A percentile compares a stretch with the other conserved stretches of the same genome.
These are phyloP conservation scores for Silene noctiflora DNA, from an alignment of 179 eudicot genomes.

Conservation along the genomic window DNA sequence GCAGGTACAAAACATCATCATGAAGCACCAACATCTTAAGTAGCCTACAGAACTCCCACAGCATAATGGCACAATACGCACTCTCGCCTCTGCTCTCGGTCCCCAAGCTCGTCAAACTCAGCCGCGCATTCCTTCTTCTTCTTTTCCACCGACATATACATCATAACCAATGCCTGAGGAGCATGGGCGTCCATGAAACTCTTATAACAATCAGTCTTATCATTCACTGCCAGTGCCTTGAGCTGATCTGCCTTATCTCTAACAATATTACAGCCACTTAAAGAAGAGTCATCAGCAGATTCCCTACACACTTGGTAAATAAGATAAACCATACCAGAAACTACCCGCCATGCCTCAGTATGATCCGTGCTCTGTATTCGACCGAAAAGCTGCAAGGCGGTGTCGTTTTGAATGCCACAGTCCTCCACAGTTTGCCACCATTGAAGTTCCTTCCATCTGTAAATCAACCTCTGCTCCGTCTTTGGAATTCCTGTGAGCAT, in stretches of 20 bases:
- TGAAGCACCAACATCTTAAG: constrained; percentile 30
- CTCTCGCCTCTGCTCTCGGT: constrained; percentile 15
- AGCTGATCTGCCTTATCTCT: constrained; percentile 24
- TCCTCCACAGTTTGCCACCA: constrained; percentile 56
- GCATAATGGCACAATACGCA: constrained; percentile 37
- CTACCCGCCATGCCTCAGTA: constrained; percentile 55
- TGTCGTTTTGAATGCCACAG: constrained; percentile 51
- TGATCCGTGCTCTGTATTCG: constrained; percentile 63
- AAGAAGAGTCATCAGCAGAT: constrained; percentile 25
- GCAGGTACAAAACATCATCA: constrained; percentile 46
- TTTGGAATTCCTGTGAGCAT: too few relatives aligned
- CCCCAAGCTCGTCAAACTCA: constrained; percentile 33
- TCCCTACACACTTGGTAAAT: too few relatives aligned
- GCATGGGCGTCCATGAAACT: constrained; percentile 52
- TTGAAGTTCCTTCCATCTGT: constrained; percentile 61
- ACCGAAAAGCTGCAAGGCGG: constrained; percentile 56
- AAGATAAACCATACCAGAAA: constrained; percentile 41
- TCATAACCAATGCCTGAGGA: constrained; percentile 56
- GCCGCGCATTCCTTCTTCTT: constrained; percentile 39
- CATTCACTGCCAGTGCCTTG: background rate
- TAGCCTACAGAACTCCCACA: constrained; percentile 70
- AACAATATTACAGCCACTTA: background rate
- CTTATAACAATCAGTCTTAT: constrained; percentile 36
- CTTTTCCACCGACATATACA: constrained; percentile 45
- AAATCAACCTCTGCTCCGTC: constrained; percentile 63